Conservation (phyloP, 768 basidiomycete genomes). For the Amanita thiersii region DNA sequence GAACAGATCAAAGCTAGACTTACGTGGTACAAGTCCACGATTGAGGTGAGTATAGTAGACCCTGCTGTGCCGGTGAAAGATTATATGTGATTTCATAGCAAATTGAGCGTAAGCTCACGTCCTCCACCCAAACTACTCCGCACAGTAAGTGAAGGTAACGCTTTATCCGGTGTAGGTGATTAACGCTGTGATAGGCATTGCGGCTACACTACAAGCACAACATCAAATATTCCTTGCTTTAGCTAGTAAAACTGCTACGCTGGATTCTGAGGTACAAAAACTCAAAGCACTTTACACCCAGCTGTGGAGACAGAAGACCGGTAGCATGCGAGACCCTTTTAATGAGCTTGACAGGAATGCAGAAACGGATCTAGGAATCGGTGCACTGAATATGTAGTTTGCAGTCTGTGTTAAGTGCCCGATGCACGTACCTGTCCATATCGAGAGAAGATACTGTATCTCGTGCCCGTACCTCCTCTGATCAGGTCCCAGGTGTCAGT, state of each 20-base stretch:
- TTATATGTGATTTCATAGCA: slow-evolving; percentile 36
- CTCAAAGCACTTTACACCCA: slow-evolving; percentile 71
- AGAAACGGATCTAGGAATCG: slow-evolving; percentile 29
- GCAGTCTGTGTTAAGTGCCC: slow-evolving; percentile 2
- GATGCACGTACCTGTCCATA: background rate
- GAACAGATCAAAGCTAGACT: slow-evolving; percentile 65
- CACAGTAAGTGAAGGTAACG: slow-evolving; percentile 42
- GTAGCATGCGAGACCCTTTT: slow-evolving; percentile 80
- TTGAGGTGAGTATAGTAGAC: slow-evolving; percentile 44
- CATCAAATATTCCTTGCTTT: slow-evolving; percentile 70
- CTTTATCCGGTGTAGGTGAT: slow-evolving; percentile 4
- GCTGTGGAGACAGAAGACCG: slow-evolving; percentile 72
- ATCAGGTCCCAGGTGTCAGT: no score
- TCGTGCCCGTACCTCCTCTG: no score
- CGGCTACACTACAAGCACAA: slow-evolving; percentile 73
- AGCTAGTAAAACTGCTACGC: slow-evolving; percentile 65
- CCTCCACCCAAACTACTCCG: slow-evolving; percentile 59
- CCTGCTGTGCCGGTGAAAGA: slow-evolving; percentile 1
- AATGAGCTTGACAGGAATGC: slow-evolving; percentile 31
- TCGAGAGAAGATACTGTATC: background rate
- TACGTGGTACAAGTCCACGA: slow-evolving; percentile 72
- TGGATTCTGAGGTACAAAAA: slow-evolving; percentile 70
- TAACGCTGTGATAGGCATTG: slow-evolving; percentile 40
- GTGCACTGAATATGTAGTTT: slow-evolving; percentile 30
- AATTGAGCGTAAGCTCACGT: slow-evolving; percentile 78